Evolutionary conservation across 2,329 filamentous ascomycete species (phyloP).

Genomic region (Fusarium redolens): DNA sequence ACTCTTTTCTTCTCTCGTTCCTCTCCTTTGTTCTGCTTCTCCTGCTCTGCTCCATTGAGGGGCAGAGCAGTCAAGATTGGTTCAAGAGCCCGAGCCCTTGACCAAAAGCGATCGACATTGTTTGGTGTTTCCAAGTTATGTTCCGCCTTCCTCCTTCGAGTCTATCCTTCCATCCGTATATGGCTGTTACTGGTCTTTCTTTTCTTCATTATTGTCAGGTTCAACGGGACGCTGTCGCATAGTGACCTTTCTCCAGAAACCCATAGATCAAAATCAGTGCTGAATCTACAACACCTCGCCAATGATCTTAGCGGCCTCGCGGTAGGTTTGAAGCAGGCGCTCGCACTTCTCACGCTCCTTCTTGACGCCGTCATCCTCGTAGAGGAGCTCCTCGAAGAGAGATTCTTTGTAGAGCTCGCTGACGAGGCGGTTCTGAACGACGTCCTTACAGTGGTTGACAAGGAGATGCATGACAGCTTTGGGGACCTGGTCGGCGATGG

Average conservation of each 20-base stretch:
- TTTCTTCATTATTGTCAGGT: conserved; percentile 37
- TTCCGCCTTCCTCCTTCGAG: conserved; percentile 29
- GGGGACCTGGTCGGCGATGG: conserved; percentile 97
- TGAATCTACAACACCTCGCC: conserved; percentile 83
- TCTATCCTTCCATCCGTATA: conserved; percentile 31
- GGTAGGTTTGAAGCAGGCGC: conserved; percentile 93
- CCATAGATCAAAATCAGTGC: not conserved
- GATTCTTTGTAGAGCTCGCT: conserved; percentile 94
- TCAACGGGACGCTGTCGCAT: conserved; percentile 25
- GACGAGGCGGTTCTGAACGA: conserved; percentile 95
- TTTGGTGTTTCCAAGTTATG: conserved; percentile 27
- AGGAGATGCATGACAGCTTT: conserved; percentile 99
- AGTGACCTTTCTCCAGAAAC: conserved; percentile 17
- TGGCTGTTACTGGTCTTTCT: conserved; percentile 24
- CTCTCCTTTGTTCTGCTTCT: conserved; percentile 17
- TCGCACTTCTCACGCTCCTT: conserved; percentile 99
- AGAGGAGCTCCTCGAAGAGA: conserved; percentile 90
- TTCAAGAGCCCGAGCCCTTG: conserved; percentile 23
- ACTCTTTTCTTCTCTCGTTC: conserved; percentile 32
- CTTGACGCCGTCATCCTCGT: conserved; percentile 98
- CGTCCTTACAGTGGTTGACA: conserved; percentile 98
- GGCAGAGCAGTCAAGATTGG: conserved; percentile 28
- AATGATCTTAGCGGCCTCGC: conserved; percentile 97
- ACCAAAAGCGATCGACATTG: conserved; percentile 31
- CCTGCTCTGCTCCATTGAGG: conserved; percentile 3